A percentile compares a stretch with the other conserved stretches of the same genome.
phyloP scores from a whole-genome alignment of 192 early-diverging fungal species.

The Coemansia sp. region DNA sequence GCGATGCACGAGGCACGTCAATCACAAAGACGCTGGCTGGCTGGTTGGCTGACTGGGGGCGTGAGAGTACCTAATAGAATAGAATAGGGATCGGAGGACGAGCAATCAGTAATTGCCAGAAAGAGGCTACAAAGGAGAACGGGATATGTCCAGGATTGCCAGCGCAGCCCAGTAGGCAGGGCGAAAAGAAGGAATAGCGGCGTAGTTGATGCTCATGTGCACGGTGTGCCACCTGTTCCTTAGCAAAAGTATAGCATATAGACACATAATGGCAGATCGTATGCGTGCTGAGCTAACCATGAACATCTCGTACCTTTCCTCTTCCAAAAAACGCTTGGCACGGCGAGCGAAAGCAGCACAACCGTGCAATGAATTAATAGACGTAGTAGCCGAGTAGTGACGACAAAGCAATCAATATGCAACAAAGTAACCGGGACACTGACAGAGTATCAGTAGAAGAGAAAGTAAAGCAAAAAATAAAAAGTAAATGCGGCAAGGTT shows the following conservation, averaged over 20 bases:
- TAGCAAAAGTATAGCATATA: background rate
- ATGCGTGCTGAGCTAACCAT: background rate
- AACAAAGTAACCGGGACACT: background rate
- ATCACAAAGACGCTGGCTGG: background rate
- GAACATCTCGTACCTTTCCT: background rate
- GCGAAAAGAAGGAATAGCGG: background rate
- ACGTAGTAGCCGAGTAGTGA: constrained; percentile 2
- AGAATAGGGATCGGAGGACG: background rate
- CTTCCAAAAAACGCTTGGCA: background rate
- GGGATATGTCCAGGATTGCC: background rate
- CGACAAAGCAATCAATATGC: background rate
- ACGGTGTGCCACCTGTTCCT: background rate
- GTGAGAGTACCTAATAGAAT: background rate
- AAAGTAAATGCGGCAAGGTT: background rate
- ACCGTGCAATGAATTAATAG: background rate
- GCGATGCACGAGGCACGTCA: constrained; percentile 1
- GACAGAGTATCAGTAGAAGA: background rate
- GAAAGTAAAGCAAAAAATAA: background rate
- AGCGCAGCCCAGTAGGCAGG: background rate
- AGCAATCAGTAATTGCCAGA: constrained; percentile 4
- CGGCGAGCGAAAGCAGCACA: background rate
- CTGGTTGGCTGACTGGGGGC: background rate
- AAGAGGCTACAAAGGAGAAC: constrained; percentile 1
- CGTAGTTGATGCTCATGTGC: too few species aligned
- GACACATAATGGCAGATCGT: background rate